Evolutionary conservation across 306 rosid genomes (phyloP).

Genomic region (Comarum palustre): DNA sequence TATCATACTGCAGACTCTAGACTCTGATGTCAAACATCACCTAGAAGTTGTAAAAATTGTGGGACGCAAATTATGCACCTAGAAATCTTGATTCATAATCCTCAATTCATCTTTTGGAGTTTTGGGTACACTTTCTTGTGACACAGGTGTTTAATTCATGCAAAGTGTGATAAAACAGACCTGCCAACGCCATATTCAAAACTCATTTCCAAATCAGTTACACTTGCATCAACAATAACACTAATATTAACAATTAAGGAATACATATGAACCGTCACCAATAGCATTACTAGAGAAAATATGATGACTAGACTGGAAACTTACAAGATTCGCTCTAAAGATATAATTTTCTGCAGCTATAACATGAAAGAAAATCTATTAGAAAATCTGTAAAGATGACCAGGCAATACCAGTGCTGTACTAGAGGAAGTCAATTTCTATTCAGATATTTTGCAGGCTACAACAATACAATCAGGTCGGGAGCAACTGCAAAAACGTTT

Average conservation of each 20-base stretch:
- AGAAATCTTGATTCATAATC: background rate
- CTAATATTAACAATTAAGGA: slow-evolving; percentile 19
- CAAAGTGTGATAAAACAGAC: background rate
- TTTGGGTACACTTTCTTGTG: background rate
- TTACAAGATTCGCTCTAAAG: slow-evolving; percentile 7
- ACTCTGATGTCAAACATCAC: background rate
- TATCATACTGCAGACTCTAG: too few species aligned
- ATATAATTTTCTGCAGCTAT: slow-evolving; percentile 15
- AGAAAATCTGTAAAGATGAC: slow-evolving; percentile 18
- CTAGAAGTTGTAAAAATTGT: background rate
- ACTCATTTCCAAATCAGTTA: background rate
- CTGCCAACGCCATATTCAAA: background rate
- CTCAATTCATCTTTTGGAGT: background rate
- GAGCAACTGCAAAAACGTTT: slow-evolving; percentile 11
- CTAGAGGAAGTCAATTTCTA: slow-evolving; percentile 24
- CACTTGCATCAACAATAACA: slow-evolving; percentile 8
- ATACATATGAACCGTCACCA: slow-evolving; percentile 2
- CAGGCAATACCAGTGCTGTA: slow-evolving; percentile 11
- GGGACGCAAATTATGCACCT: background rate
- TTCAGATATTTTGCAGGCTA: slow-evolving; percentile 19
- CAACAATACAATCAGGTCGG: slow-evolving; percentile 12
- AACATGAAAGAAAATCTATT: background rate
- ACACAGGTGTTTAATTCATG: background rate
- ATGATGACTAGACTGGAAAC: background rate
- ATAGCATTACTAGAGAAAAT: background rate